A percentile compares a stretch with the other conserved stretches of the same genome.
Evolutionary conservation across 768 basidiomycete genomes (phyloP).

Genomic region (Exidia glandulosa): DNA sequence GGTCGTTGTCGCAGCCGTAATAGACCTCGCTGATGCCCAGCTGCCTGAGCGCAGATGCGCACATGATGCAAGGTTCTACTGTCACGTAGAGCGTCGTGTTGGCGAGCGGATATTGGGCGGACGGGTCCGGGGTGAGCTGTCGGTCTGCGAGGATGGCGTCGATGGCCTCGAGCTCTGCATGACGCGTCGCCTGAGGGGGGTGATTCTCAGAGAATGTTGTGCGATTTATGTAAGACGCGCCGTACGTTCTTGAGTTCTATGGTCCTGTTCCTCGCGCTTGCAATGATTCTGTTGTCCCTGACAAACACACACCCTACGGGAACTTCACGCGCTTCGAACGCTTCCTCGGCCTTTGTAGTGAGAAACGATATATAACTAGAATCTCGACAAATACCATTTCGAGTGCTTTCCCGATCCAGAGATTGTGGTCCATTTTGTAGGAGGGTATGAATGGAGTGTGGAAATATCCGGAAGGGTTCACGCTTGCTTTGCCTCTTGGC

Average conservation of each 20-base stretch:
- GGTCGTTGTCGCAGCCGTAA: slow-evolving; percentile 90
- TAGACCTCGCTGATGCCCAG: slow-evolving; percentile 82
- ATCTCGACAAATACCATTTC: slow-evolving; percentile 73
- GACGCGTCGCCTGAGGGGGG: slow-evolving; percentile 70
- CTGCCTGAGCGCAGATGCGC: slow-evolving; percentile 89
- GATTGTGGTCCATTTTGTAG: not conserved
- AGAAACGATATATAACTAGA: too few relatives aligned
- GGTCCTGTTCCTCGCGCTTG: slow-evolving; percentile 83
- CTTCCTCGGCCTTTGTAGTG: slow-evolving; percentile 65
- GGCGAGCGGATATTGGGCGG: slow-evolving; percentile 50
- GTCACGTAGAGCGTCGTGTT: slow-evolving; percentile 90
- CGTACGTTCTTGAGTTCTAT: slow-evolving; percentile 87
- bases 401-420: slow-evolving; percentile 74
- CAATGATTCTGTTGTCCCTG: slow-evolving; percentile 62
- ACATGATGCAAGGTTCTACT: slow-evolving; percentile 99
- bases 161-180: slow-evolving; percentile 95
- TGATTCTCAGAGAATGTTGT: not conserved
- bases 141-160: slow-evolving; percentile 67
- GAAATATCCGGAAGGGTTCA: not conserved
- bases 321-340: slow-evolving; percentile 74
- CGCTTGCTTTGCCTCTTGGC: too few relatives aligned
- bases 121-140: slow-evolving; percentile 37
- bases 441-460: not conserved
- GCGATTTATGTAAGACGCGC: slow-evolving; percentile 1
- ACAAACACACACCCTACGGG: slow-evolving; percentile 97